Evolutionary conservation across 2,329 filamentous ascomycete genomes (phyloP), one percentile per base, ranked within the genome.

Genomic region (Hyphodiscus sp.): DNA sequence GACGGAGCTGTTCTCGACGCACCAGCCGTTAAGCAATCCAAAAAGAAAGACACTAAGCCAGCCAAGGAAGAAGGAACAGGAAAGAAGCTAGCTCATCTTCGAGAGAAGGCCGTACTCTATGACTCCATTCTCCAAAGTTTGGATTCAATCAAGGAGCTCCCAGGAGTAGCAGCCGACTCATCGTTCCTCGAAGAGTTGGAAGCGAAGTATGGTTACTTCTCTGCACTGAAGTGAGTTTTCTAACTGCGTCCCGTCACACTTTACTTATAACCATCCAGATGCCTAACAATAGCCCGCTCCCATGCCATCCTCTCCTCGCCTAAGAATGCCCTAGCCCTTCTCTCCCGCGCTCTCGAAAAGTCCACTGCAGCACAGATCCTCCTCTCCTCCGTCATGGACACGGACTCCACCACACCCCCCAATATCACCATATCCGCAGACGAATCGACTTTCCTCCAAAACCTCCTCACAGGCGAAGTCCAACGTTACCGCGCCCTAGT

Each of bases 71-170:
- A 91, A 61, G 81, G 87, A 0, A 82, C 81, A 16, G 86, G 88
- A 19, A 85, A 85, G 58, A 90, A 89, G 68, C 75, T 96, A 49
- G 85, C 86, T 13, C 85, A 87, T 63, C 75, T 97, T 49, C 87
- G 90, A 66, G 92, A 97, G 69, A 86, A 89, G 63, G 83, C 89
- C 15, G 91, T 92, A 2, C 76, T 99, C 1, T 97, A 96, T 68
- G 91, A 96, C 68, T 89, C 90, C 20, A 95, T 87, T 9, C 73
- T 96, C 20, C 89, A 96, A 71, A 96, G 90, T 70, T 76, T 99
- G 55, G 88, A 96, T 60, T 89, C 91, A 4, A 84, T 96, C 68
- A 89, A 87, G 63, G 90, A 96, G 56, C 78, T 99, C 15, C 87
- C 91, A 2, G 94, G 94, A 70, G 88, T 96, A 18, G 90, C 90